phyloP scores from a whole-genome alignment of 106 monocot species.

The Acorus gramineus region DNA sequence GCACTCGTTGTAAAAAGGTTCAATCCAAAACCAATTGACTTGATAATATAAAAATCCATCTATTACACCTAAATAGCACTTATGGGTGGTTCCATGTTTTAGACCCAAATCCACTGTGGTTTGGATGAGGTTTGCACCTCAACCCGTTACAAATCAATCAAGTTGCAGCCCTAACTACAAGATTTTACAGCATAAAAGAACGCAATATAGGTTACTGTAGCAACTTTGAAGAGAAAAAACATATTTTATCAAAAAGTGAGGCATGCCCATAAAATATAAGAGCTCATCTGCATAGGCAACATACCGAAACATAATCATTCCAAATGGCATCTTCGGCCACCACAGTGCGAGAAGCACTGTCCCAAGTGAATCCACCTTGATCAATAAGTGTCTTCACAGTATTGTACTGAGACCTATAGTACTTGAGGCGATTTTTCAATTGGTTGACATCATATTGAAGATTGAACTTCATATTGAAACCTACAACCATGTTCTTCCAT shows the following conservation, averaged over 20 bases:
- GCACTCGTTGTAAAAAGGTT: too few relatives aligned
- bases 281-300: too few relatives aligned
- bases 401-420: conserved; percentile 4
- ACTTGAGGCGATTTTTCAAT: conserved; percentile 5
- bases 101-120: too few relatives aligned
- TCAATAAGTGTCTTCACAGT: background rate
- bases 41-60: too few relatives aligned
- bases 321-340: conserved; percentile 7
- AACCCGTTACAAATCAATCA: too few relatives aligned
- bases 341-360: background rate
- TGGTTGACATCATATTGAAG: conserved; percentile 8
- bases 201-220: too few relatives aligned
- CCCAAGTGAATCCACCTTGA: background rate
- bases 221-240: background rate
- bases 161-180: too few relatives aligned
- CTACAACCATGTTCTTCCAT: background rate
- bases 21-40: too few relatives aligned
- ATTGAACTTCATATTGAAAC: background rate
- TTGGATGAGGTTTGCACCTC: too few relatives aligned
- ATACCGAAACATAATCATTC: background rate
- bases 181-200: too few relatives aligned
- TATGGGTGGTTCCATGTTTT: too few relatives aligned
- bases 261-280: background rate
- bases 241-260: background rate
- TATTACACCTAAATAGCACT: too few relatives aligned